Percentiles rank a stretch among this genome's conserved stretches.
Evolutionary conservation across 352 stramenopile species (phyloP).

Genomic region (Blastocystis sp.): DNA sequence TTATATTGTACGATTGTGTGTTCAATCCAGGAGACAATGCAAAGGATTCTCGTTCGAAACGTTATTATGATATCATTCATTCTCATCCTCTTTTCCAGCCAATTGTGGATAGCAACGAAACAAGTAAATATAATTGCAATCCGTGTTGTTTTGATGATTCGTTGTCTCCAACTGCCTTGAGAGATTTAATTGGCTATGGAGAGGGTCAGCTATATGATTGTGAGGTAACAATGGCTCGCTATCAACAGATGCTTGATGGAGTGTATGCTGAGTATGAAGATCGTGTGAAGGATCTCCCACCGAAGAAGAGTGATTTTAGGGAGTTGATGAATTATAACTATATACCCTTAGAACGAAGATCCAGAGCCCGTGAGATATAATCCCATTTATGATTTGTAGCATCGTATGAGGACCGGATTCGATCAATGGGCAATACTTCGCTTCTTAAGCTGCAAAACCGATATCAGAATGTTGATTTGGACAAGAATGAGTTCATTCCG

Average conservation of each 20-base stretch:
- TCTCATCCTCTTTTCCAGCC: neutral
- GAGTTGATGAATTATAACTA: neutral
- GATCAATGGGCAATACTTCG: neutral
- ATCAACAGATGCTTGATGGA: neutral
- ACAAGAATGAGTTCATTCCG: conserved; percentile 48
- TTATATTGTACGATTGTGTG: conserved; percentile 52
- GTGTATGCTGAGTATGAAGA: conserved; percentile 2
- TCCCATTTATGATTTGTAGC: neutral
- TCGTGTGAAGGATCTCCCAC: neutral
- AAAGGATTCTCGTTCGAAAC: neutral
- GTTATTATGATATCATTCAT: conserved; percentile 17
- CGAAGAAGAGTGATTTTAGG: neutral
- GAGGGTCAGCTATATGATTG: neutral
- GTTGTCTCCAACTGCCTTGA: neutral
- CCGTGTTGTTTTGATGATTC: conserved; percentile 19
- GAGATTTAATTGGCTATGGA: neutral
- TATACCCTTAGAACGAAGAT: neutral
- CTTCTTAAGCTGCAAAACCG: conserved; percentile 42
- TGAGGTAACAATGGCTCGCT: neutral
- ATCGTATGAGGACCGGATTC: conserved; percentile 44
- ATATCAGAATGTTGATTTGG: conserved; percentile 46
- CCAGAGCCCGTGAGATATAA: neutral
- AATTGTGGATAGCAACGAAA: conserved; percentile 9
- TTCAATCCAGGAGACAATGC: neutral
- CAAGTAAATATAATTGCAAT: conserved; percentile 17